Conservation (phyloP, 1,284 basidiomycete species). For the Leccinum fuscescens region DNA sequence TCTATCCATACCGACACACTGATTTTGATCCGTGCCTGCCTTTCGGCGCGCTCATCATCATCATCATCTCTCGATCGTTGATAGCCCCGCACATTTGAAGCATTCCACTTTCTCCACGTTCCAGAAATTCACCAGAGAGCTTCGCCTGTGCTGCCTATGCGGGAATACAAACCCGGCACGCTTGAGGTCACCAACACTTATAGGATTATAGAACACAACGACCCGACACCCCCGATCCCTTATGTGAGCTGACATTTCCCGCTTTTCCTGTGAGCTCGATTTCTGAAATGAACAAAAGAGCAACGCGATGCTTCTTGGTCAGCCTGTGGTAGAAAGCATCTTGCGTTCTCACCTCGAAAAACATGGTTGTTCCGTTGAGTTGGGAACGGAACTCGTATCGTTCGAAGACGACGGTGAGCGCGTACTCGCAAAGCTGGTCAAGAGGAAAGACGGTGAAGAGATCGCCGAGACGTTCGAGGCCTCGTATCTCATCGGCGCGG, state of each 20-base stretch:
- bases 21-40: not conserved
- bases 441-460: conserved; percentile 16
- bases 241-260: conserved; percentile 12
- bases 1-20: not conserved
- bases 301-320: conserved; percentile 29
- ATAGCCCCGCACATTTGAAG: conserved; percentile 35
- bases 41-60: not conserved
- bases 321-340: conserved; percentile 33
- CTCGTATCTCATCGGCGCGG: not conserved
- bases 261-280: not conserved
- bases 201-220: not conserved
- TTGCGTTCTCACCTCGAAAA: conserved; percentile 32
- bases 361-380: conserved; percentile 30
- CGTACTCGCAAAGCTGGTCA: conserved; percentile 27
- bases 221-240: conserved; percentile 29
- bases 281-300: conserved; percentile 4
- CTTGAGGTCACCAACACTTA: conserved; percentile 18
- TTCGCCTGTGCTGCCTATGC: not conserved
- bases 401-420: conserved; percentile 32
- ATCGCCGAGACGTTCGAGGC: conserved; percentile 13
- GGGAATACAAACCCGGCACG: conserved; percentile 22
- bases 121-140: conserved; percentile 19
- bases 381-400: conserved; percentile 31
- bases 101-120: conserved; percentile 28
- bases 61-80: not conserved